phyloP scores from a whole-genome alignment of 2,329 filamentous ascomycete genomes.

The Ophiognomonia clavigignenti-juglandacearum region DNA sequence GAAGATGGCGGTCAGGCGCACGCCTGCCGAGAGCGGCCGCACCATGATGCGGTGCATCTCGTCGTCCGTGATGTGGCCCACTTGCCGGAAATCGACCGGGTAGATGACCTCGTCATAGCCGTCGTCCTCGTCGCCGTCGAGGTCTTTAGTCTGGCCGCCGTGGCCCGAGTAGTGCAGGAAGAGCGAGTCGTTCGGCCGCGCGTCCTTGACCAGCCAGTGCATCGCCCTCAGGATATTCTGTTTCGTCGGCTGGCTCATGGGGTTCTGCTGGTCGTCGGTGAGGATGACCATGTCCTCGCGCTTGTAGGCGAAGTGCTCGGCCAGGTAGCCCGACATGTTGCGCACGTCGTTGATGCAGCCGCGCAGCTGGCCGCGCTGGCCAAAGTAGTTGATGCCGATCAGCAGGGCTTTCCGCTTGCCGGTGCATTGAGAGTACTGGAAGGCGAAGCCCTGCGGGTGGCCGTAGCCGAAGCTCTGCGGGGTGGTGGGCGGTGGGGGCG shows the following conservation, averaged over 20 bases:
- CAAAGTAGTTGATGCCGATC: conserved; percentile 96
- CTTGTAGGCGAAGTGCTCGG: conserved; percentile 86
- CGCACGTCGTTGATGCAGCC: conserved; percentile 97
- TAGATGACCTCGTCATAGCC: conserved; percentile 83
- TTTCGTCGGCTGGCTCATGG: conserved; percentile 95
- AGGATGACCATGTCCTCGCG: conserved; percentile 95
- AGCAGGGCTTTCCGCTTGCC: conserved; percentile 83
- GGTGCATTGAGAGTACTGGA: conserved; percentile 88
- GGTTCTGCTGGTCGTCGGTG: conserved; percentile 94
- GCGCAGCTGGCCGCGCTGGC: conserved; percentile 81
- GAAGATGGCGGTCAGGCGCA: conserved; percentile 58
- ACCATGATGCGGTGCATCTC: conserved; percentile 76
- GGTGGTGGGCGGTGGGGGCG: conserved; percentile 61
- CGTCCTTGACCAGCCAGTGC: conserved; percentile 97
- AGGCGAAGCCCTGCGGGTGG: conserved; percentile 74
- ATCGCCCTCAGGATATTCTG: conserved; percentile 92
- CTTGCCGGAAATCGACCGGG: conserved; percentile 73
- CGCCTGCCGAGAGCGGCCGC: conserved; percentile 48
- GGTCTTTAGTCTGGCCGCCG: conserved; percentile 74
- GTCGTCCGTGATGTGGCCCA: conserved; percentile 79
- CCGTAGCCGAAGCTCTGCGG: conserved; percentile 74
- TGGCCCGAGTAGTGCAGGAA: conserved; percentile 97
- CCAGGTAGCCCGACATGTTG: conserved; percentile 91
- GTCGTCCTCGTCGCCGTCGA: conserved; percentile 76
- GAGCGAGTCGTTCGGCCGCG: conserved; percentile 83